Conservation (phyloP, 106 monocot species). For the Narthecium ossifragum region DNA sequence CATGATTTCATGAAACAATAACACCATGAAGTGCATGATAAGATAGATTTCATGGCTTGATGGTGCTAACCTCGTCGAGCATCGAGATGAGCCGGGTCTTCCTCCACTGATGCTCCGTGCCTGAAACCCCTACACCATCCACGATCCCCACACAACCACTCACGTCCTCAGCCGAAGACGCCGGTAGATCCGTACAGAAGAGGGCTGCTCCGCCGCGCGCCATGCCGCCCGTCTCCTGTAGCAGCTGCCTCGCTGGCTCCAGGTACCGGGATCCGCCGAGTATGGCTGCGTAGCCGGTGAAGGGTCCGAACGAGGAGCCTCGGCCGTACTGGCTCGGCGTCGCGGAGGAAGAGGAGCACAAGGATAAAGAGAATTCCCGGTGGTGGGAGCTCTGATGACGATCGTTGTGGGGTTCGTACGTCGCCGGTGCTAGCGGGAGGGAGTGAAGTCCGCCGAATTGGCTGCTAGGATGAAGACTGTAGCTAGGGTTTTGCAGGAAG, state of each 20-base stretch:
- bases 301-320: background rate
- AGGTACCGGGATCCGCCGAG: background rate
- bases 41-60: background rate
- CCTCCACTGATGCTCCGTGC: slow-evolving; percentile 44
- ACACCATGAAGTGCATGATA: background rate
- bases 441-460: background rate
- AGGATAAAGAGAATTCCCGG: too few species aligned
- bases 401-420: background rate
- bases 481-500: background rate
- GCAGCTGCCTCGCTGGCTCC: background rate
- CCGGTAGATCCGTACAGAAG: too few species aligned
- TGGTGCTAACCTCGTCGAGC: slow-evolving; percentile 67
- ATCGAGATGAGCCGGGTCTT: slow-evolving; percentile 69
- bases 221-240: slow-evolving; percentile 58
- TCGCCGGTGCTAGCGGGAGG: too few species aligned
- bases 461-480: background rate
- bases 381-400: background rate
- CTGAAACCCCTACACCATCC: background rate
- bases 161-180: too few species aligned
- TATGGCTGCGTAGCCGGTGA: background rate
- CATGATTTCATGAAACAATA: too few species aligned
- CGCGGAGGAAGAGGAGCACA: background rate
- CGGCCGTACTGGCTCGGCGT: background rate
- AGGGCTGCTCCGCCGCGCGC: too few species aligned
- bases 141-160: background rate